These are phyloP conservation scores for Nematocida sp. DNA, from an alignment of 371 early-diverging fungal species.

Conservation along the genomic window DNA sequence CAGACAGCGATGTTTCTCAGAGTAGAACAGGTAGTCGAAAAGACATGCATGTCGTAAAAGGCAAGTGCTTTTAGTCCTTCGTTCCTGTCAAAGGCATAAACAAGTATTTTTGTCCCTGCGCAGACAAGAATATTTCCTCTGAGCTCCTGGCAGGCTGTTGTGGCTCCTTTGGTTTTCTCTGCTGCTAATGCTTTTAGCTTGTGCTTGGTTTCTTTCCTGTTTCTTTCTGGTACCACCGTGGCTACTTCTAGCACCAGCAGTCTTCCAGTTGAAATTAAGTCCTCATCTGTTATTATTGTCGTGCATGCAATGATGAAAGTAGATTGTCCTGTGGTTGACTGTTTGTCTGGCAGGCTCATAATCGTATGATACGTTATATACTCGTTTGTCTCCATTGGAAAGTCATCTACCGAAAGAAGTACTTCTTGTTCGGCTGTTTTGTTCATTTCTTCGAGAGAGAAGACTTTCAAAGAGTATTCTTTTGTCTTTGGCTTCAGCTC, in stretches of 20 bases:
- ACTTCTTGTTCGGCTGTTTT: neutral
- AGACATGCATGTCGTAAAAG: slow-evolving; percentile 84
- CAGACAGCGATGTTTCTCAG: slow-evolving; percentile 80
- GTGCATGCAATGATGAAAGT: slow-evolving; percentile 81
- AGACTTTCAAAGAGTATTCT: slow-evolving; percentile 42
- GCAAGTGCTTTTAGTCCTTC: slow-evolving; percentile 81
- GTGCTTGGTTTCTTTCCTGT: slow-evolving; percentile 83
- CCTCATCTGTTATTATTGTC: slow-evolving; percentile 78
- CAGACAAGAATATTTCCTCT: slow-evolving; percentile 79
- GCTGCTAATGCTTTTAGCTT: slow-evolving; percentile 74
- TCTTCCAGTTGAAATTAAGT: slow-evolving; percentile 77
- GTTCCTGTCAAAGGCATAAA: slow-evolving; percentile 78
- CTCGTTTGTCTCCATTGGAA: slow-evolving; percentile 68
- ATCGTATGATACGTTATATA: slow-evolving; percentile 72
- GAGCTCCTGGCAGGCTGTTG: slow-evolving; percentile 75
- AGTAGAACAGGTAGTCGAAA: slow-evolving; percentile 72
- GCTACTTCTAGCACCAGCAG: slow-evolving; percentile 83
- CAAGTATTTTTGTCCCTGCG: slow-evolving; percentile 79
- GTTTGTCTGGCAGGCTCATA: slow-evolving; percentile 75
- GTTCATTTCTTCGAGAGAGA: slow-evolving; percentile 34
- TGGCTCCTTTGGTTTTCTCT: slow-evolving; percentile 83
- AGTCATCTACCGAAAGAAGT: slow-evolving; percentile 23
- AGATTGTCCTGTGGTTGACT: slow-evolving; percentile 75
- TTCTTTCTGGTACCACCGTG: slow-evolving; percentile 87
- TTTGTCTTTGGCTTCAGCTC: slow-evolving; percentile 40